A percentile compares a stretch with the other conserved stretches of the same genome.
phyloP scores from a whole-genome alignment of 1,284 basidiomycete species.

The Gymnopus androsaceus region DNA sequence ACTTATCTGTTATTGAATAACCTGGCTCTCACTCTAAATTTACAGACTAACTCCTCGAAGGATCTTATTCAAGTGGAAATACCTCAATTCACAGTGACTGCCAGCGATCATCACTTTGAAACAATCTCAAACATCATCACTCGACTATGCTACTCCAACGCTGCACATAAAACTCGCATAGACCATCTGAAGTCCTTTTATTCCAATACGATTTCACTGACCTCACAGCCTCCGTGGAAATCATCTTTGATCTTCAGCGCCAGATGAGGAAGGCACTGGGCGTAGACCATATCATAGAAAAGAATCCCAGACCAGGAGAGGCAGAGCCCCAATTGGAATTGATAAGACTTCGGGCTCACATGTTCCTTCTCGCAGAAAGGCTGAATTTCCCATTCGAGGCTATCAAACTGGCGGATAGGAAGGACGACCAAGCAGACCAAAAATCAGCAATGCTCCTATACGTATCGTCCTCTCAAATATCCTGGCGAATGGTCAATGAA shows the following conservation, averaged over 20 bases:
- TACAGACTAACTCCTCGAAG: conserved; percentile 39
- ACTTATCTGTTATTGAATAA: too few species aligned
- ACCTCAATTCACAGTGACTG: conserved; percentile 87
- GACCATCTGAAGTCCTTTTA: conserved; percentile 81
- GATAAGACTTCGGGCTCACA: too few species aligned
- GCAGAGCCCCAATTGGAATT: too few species aligned
- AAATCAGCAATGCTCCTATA: conserved; percentile 84
- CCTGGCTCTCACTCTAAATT: conserved; percentile 4
- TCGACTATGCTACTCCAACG: conserved; percentile 87
- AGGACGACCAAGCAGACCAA: conserved; percentile 72
- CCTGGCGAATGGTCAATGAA: conserved; percentile 91
- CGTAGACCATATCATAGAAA: conserved; percentile 76
- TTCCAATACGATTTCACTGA: conserved; percentile 93
- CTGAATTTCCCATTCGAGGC: too few species aligned
- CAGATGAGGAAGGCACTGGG: conserved; percentile 73
- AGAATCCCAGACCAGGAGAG: too few species aligned
- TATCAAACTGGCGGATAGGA: conserved; percentile 75
- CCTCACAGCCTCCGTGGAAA: conserved; percentile 62
- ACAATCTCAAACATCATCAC: too few species aligned
- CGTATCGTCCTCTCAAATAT: conserved; percentile 84
- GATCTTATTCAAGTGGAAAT: conserved; percentile 82
- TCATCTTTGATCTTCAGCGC: conserved; percentile 78
- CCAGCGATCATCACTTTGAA: too few species aligned
- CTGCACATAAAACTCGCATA: conserved; percentile 74
- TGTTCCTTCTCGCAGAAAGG: too few species aligned